phyloP scores from a whole-genome alignment of 768 basidiomycete genomes.

The Suillus paluster region DNA sequence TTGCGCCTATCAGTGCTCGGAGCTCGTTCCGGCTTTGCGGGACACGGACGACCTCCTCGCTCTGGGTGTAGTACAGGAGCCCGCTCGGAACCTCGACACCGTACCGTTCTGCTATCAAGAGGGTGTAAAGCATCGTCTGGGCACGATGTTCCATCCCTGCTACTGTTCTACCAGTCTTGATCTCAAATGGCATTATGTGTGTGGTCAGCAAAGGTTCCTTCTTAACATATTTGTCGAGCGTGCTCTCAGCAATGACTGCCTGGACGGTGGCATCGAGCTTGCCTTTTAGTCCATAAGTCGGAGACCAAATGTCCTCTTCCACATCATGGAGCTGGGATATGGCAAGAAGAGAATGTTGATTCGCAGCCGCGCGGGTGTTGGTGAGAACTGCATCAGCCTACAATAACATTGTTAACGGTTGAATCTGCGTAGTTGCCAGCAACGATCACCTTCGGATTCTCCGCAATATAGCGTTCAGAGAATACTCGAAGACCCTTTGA shows the following conservation, averaged over 20 bases:
- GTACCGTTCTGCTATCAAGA: slow-evolving; percentile 91
- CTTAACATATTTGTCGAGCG: slow-evolving; percentile 22
- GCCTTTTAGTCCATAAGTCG: slow-evolving; percentile 92
- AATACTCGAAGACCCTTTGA: slow-evolving; percentile 71
- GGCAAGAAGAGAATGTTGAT: slow-evolving; percentile 62
- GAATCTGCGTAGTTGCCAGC: neutral
- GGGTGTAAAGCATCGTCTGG: slow-evolving; percentile 96
- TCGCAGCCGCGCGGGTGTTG: slow-evolving; percentile 61
- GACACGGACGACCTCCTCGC: slow-evolving; percentile 84
- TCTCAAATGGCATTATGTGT: slow-evolving; percentile 78
- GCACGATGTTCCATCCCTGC: slow-evolving; percentile 92
- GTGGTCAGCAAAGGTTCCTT: slow-evolving; percentile 24
- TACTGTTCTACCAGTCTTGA: slow-evolving; percentile 88
- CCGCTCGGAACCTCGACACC: slow-evolving; percentile 80
- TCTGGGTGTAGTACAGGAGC: slow-evolving; percentile 93
- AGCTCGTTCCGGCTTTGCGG: slow-evolving; percentile 83
- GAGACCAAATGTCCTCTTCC: slow-evolving; percentile 98
- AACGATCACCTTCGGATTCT: slow-evolving; percentile 60
- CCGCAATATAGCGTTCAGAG: slow-evolving; percentile 65
- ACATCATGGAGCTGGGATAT: slow-evolving; percentile 81
- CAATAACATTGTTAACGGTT: slow-evolving; percentile 2
- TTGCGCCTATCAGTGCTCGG: slow-evolving; percentile 73
- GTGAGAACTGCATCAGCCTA: slow-evolving; percentile 69
- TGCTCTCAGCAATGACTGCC: slow-evolving; percentile 59
- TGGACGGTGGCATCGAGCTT: slow-evolving; percentile 93